Conservation (phyloP, 805 yeast species). For the Ascoidea rubescens region DNA sequence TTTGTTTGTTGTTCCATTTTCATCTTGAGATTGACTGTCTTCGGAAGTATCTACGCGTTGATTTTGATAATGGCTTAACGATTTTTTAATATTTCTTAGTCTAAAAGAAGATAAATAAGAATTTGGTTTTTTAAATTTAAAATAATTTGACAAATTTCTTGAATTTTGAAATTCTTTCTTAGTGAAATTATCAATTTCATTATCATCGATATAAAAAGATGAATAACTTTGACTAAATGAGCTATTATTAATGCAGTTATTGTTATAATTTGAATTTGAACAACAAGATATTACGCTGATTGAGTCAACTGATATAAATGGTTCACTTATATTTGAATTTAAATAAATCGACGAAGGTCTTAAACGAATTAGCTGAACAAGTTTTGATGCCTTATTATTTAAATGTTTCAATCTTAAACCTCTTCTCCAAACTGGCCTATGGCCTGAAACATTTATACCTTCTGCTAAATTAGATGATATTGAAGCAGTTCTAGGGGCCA, state of each 20-base stretch:
- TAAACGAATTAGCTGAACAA: background rate
- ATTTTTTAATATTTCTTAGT: background rate
- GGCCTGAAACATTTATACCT: too few relatives aligned
- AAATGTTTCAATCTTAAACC: background rate
- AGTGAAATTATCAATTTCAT: background rate
- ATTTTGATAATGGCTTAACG: too few relatives aligned
- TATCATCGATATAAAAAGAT: too few relatives aligned
- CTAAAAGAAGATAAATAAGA: background rate
- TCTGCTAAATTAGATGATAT: background rate
- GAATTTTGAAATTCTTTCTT: too few relatives aligned
- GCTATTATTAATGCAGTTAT: background rate
- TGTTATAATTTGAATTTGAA: background rate
- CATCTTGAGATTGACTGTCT: too few relatives aligned
- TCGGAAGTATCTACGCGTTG: too few relatives aligned
- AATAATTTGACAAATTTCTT: too few relatives aligned
- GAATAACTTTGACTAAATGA: too few relatives aligned
- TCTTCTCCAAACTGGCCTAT: background rate
- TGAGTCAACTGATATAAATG: background rate
- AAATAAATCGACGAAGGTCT: background rate
- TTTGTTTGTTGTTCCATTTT: too few relatives aligned
- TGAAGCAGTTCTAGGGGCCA: background rate
- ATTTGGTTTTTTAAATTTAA: too few relatives aligned
- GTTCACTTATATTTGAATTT: too few relatives aligned
- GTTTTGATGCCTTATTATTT: background rate
- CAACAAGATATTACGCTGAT: constrained; percentile 2